phyloP scores from a whole-genome alignment of 2,329 filamentous ascomycete genomes.

The Penicillium sp. region DNA sequence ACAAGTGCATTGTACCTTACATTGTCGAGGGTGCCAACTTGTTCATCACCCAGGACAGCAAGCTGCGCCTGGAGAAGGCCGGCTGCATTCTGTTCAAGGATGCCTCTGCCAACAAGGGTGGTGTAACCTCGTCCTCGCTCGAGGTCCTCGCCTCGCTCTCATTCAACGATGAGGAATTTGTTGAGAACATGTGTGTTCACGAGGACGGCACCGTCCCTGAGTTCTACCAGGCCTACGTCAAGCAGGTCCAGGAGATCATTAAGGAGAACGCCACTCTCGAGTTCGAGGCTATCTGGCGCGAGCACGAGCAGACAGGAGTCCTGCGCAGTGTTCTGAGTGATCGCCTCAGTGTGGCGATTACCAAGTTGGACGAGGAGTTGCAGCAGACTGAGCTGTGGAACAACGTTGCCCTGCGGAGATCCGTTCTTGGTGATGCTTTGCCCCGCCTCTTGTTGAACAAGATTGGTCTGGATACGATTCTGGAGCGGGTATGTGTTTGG shows the following conservation, averaged over 20 bases:
- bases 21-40: conserved; percentile 98
- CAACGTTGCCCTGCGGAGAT: conserved; percentile 74
- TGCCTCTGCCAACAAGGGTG: conserved; percentile 97
- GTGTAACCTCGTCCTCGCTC: conserved; percentile 94
- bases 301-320: conserved; percentile 79
- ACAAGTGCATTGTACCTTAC: conserved; percentile 85
- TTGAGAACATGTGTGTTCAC: conserved; percentile 87
- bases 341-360: conserved; percentile 87
- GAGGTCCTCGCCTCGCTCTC: conserved; percentile 93
- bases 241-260: conserved; percentile 87
- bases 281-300: conserved; percentile 98
- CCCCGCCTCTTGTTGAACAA: conserved; percentile 82
- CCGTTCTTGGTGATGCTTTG: conserved; percentile 81
- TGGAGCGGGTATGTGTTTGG: conserved; percentile 68
- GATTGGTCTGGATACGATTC: conserved; percentile 87
- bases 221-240: conserved; percentile 94
- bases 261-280: conserved; percentile 88
- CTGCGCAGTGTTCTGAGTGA: conserved; percentile 88
- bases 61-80: conserved; percentile 91
- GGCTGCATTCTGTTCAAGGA: conserved; percentile 97
- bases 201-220: conserved; percentile 77
- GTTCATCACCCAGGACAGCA: conserved; percentile 98
- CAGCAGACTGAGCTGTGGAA: conserved; percentile 92
- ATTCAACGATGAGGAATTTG: conserved; percentile 87
- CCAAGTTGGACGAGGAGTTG: conserved; percentile 93